Conservation (phyloP, 2,329 filamentous ascomycete genomes). For the Fusarium concolor region DNA sequence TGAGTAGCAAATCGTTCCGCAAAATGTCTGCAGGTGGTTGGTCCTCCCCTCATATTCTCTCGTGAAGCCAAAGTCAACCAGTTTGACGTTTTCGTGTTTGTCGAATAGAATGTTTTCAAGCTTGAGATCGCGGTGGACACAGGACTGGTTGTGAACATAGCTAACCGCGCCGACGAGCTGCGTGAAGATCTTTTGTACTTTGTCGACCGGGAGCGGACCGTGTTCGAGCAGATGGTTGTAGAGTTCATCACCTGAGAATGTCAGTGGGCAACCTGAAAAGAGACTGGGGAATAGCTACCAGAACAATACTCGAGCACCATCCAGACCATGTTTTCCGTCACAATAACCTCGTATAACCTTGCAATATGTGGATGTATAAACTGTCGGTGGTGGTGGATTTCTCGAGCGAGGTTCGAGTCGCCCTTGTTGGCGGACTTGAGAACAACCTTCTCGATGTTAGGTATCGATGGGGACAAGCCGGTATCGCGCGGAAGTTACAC, state of each 20-base stretch:
- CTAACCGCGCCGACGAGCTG: slow-evolving; percentile 94
- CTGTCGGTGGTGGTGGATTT: slow-evolving; percentile 98
- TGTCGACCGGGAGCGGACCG: slow-evolving; percentile 83
- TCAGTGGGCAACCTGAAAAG: slow-evolving; percentile 39
- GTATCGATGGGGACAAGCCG: not conserved
- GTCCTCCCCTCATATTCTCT: slow-evolving; percentile 95
- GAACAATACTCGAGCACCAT: slow-evolving; percentile 96
- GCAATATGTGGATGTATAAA: slow-evolving; percentile 98
- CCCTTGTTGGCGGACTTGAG: slow-evolving; percentile 98
- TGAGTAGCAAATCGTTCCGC: slow-evolving; percentile 96
- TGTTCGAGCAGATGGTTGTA: slow-evolving; percentile 95
- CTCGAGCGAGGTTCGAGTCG: slow-evolving; percentile 93
- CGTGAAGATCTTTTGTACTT: slow-evolving; percentile 95
- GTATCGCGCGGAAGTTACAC: slow-evolving; percentile 37
- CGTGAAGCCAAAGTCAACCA: slow-evolving; percentile 98
- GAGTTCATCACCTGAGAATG: slow-evolving; percentile 82
- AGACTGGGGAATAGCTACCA: slow-evolving; percentile 62
- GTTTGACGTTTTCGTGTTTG: slow-evolving; percentile 96
- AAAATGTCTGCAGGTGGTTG: slow-evolving; percentile 96
- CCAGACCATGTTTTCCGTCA: slow-evolving; percentile 95
- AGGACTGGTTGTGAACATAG: slow-evolving; percentile 95
- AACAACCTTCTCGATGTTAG: slow-evolving; percentile 74
- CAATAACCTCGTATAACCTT: slow-evolving; percentile 95
- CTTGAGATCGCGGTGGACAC: slow-evolving; percentile 96
- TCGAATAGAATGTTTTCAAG: slow-evolving; percentile 91